These are phyloP conservation scores for Alternaria sp. DNA, from an alignment of 2,329 filamentous ascomycete species.

Conservation along the genomic window DNA sequence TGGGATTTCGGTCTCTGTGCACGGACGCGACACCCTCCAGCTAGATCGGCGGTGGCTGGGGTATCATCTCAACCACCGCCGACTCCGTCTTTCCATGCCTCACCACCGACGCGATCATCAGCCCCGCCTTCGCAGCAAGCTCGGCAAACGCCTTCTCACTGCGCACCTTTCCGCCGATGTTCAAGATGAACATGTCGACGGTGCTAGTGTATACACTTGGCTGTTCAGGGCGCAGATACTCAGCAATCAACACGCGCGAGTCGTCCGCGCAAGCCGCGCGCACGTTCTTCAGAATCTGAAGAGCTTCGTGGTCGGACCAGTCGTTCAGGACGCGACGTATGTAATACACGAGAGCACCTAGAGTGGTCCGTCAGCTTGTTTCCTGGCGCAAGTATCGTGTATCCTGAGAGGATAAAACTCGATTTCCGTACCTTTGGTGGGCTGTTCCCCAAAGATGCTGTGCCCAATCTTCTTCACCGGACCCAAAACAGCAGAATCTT, in stretches of 20 bases:
- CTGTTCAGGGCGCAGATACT: slow-evolving; percentile 6
- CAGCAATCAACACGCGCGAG: slow-evolving; percentile 9
- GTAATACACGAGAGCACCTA: slow-evolving; percentile 12
- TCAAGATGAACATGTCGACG: slow-evolving; percentile 12
- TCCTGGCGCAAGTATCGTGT: not conserved
- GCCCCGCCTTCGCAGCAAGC: slow-evolving; percentile 10
- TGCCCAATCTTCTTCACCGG: slow-evolving; percentile 8
- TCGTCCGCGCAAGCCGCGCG: slow-evolving; percentile 7
- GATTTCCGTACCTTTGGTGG: slow-evolving; percentile 4
- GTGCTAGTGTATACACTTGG: slow-evolving; percentile 5
- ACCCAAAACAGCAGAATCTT: slow-evolving; percentile 5
- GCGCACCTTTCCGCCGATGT: slow-evolving; percentile 13
- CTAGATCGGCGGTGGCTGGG: not conserved
- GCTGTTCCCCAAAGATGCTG: slow-evolving; percentile 11
- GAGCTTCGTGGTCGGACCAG: slow-evolving; percentile 8
- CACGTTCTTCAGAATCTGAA: slow-evolving; percentile 9
- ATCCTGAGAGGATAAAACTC: not conserved
- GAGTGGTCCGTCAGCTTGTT: not conserved
- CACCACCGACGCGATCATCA: slow-evolving; percentile 7
- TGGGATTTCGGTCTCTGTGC: not conserved
- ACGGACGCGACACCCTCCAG: not conserved
- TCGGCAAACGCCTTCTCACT: slow-evolving; percentile 6
- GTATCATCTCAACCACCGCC: slow-evolving; percentile 9
- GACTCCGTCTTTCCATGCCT: slow-evolving; percentile 8
- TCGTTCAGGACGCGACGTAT: slow-evolving; percentile 11